These are phyloP conservation scores for Ilex paraguariensis DNA, from an alignment of 305 asterid genomes.

Conservation along the genomic window DNA sequence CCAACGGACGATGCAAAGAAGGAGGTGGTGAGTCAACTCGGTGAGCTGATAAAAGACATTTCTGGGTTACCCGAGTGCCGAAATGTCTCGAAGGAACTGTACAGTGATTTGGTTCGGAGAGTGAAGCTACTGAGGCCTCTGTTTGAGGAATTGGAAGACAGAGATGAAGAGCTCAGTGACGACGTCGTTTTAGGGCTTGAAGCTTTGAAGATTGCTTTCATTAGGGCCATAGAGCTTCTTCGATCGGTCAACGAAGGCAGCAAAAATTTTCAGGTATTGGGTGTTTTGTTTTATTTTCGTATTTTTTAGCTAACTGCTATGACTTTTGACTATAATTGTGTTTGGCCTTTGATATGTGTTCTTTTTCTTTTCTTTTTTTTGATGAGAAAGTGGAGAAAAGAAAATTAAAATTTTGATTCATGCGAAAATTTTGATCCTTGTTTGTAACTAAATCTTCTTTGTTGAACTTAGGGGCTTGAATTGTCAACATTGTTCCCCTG, in stretches of 20 bases:
- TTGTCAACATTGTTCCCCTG: no score
- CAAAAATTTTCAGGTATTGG: slow-evolving; percentile 69
- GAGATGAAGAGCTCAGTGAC: slow-evolving; percentile 39
- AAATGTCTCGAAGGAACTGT: slow-evolving; percentile 63
- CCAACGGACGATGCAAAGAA: slow-evolving; percentile 29
- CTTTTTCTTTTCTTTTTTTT: neutral
- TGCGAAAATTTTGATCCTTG: no score
- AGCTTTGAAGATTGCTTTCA: slow-evolving; percentile 47
- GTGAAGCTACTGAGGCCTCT: slow-evolving; percentile 86
- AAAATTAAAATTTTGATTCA: no score
- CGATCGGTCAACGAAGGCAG: slow-evolving; percentile 76
- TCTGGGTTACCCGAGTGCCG: slow-evolving; percentile 75
- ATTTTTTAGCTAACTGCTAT: neutral
- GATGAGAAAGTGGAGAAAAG: no score
- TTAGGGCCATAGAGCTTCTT: slow-evolving; percentile 60
- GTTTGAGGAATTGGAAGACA: slow-evolving; percentile 73
- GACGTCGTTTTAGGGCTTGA: slow-evolving; percentile 62
- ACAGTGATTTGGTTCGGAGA: slow-evolving; percentile 68
- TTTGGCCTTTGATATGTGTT: neutral
- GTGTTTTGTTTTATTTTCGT: neutral
- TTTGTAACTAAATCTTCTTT: no score
- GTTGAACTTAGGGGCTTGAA: no score
- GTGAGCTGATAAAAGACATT: slow-evolving; percentile 43
- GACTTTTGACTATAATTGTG: no score
- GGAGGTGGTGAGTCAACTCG: slow-evolving; percentile 51